A percentile compares a stretch with the other conserved stretches of the same genome.
Evolutionary conservation across 1,284 basidiomycete species (phyloP).

Genomic region (Agaricales sp.): DNA sequence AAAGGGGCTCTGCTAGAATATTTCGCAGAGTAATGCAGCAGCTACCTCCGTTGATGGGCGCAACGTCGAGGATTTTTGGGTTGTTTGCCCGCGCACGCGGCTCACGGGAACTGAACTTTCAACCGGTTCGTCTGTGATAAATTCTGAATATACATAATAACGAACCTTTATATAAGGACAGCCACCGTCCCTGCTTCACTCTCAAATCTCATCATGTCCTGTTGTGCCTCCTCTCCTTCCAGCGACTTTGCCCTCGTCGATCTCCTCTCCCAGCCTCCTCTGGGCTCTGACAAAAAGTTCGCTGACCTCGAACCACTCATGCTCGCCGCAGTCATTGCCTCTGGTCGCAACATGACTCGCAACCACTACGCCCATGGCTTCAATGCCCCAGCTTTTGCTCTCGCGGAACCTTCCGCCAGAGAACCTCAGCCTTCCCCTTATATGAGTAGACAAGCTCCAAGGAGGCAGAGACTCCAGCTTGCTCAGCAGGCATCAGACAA

Average conservation of each 20-base stretch:
- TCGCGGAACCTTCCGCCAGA: constrained; percentile 31
- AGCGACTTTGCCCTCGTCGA: constrained; percentile 44
- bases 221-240: constrained; percentile 15
- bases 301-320: constrained; percentile 64
- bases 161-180: no score
- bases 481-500: background rate
- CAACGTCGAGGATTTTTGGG: no score
- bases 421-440: background rate
- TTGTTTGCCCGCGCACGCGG: no score
- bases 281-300: background rate
- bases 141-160: no score
- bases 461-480: constrained; percentile 10
- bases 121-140: no score
- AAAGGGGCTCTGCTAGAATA: no score
- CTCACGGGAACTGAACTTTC: no score
- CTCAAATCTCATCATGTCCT: constrained; percentile 22
- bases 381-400: constrained; percentile 24
- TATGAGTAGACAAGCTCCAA: constrained; percentile 12
- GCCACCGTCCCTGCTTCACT: constrained; percentile 30
- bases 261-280: constrained; percentile 34
- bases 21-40: no score
- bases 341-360: constrained; percentile 61
- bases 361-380: constrained; percentile 72
- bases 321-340: constrained; percentile 59
- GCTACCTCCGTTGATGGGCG: no score